These are phyloP conservation scores for Linnemannia schmuckeri DNA, from an alignment of 192 early-diverging fungal species.

Conservation along the genomic window DNA sequence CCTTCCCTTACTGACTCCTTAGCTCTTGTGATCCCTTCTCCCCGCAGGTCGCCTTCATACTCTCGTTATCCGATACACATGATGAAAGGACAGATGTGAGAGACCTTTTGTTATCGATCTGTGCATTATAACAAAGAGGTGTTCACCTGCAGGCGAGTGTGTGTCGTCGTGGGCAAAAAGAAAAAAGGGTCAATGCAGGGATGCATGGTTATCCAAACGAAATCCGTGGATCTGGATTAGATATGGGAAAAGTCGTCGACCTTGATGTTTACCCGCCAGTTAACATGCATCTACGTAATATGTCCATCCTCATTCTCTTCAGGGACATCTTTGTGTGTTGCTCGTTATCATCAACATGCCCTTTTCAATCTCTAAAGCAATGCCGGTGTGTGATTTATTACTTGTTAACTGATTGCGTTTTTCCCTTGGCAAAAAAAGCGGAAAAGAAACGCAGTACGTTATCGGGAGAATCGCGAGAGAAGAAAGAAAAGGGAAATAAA, in stretches of 20 bases:
- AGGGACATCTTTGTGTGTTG: neutral
- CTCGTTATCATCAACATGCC: neutral
- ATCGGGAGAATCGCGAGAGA: neutral
- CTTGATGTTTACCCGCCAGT: neutral
- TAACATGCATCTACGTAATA: neutral
- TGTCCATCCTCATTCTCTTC: neutral
- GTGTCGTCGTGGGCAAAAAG: neutral
- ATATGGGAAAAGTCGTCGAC: neutral
- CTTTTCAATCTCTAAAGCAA: neutral
- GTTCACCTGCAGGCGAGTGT: neutral
- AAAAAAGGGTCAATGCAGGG: neutral
- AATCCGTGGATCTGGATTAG: slow-evolving; percentile 5
- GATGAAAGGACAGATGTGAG: neutral
- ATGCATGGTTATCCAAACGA: neutral
- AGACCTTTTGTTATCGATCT: neutral
- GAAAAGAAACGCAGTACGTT: neutral
- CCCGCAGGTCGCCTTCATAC: neutral
- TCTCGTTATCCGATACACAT: slow-evolving; percentile 4
- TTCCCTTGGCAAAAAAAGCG: neutral
- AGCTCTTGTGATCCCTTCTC: neutral
- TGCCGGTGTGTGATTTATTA: neutral
- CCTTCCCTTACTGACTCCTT: neutral
- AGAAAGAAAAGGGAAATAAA: neutral
- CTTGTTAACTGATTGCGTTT: neutral
- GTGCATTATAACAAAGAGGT: neutral